A percentile compares a stretch with the other conserved stretches of the same genome.
phyloP scores from a whole-genome alignment of 1,139 yeast species.

The Wickerhamomyces sp. region DNA sequence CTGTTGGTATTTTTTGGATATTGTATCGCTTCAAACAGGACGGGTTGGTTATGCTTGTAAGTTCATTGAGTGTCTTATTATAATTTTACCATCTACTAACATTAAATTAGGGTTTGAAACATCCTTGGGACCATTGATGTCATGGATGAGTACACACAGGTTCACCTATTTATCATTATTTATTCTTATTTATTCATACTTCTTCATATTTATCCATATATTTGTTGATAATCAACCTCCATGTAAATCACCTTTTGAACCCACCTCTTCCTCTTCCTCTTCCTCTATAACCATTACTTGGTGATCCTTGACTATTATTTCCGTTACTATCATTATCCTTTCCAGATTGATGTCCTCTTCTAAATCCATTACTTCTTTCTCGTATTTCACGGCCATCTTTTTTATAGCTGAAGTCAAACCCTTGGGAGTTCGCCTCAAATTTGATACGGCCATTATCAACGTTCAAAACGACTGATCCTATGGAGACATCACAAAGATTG shows the following conservation, averaged over 20 bases:
- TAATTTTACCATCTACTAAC: constrained; percentile 3
- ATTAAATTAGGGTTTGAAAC: constrained; percentile 16
- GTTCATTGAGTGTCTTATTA: constrained; percentile 2
- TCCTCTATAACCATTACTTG: constrained; percentile 8
- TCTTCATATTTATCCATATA: constrained; percentile 2
- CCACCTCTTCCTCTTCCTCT: constrained; percentile 11
- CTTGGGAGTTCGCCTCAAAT: constrained; percentile 39
- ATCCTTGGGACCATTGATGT: constrained; percentile 25
- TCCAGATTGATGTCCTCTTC: constrained; percentile 3
- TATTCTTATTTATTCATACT: constrained; percentile 2
- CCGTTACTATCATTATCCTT: not conserved
- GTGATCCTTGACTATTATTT: not conserved
- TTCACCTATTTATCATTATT: not conserved
- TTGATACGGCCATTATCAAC: constrained; percentile 38
- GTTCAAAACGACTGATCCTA: constrained; percentile 39
- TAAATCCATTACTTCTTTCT: constrained; percentile 14
- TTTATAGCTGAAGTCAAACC: constrained; percentile 46
- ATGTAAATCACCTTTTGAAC: constrained; percentile 15
- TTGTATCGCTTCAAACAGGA: constrained; percentile 21
- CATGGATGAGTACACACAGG: not conserved
- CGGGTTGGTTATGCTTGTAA: constrained; percentile 21
- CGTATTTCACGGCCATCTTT: constrained; percentile 24
- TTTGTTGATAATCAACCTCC: not conserved
- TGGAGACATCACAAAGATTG: constrained; percentile 59
- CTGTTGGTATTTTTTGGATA: constrained; percentile 22